A percentile compares a stretch with the other conserved stretches of the same genome.
phyloP scores from a whole-genome alignment of 1,284 basidiomycete species.

The Rhodotorula sp. region DNA sequence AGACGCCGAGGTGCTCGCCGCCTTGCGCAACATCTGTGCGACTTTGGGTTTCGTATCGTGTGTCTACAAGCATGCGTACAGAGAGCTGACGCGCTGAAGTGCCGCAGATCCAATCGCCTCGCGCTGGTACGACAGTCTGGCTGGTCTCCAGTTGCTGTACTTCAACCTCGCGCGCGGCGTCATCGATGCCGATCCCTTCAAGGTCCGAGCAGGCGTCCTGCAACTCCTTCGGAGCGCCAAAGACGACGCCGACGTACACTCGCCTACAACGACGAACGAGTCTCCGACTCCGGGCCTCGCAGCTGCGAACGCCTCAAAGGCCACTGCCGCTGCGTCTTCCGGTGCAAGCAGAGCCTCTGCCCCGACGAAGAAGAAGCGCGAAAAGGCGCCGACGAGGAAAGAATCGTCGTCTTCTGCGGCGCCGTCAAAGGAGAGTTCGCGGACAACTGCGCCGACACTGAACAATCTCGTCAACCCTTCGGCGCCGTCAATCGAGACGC shows the following conservation, averaged over 20 bases:
- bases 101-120: slow-evolving; percentile 36
- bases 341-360: neutral
- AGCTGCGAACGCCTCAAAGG: neutral
- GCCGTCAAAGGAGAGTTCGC: neutral
- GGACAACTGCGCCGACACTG: neutral
- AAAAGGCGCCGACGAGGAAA: neutral
- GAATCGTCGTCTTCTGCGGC: slow-evolving; percentile 2
- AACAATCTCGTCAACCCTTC: neutral
- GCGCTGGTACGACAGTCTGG: slow-evolving; percentile 37
- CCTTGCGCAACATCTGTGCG: slow-evolving; percentile 29
- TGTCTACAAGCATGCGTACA: no score
- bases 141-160: slow-evolving; percentile 35
- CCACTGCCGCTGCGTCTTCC: neutral
- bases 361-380: neutral
- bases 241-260: slow-evolving; percentile 18
- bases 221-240: slow-evolving; percentile 33
- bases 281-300: neutral
- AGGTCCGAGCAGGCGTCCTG: slow-evolving; percentile 37
- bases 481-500: neutral
- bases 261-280: slow-evolving; percentile 3
- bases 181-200: slow-evolving; percentile 38
- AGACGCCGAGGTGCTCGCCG: slow-evolving; percentile 27
- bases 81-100: neutral
- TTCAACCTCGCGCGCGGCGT: slow-evolving; percentile 33
- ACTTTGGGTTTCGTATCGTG: neutral